Evolutionary conservation across 2,329 filamentous ascomycete species (phyloP), one percentile per base, ranked within the genome.

Genomic region (Epichloe aotearoae): DNA sequence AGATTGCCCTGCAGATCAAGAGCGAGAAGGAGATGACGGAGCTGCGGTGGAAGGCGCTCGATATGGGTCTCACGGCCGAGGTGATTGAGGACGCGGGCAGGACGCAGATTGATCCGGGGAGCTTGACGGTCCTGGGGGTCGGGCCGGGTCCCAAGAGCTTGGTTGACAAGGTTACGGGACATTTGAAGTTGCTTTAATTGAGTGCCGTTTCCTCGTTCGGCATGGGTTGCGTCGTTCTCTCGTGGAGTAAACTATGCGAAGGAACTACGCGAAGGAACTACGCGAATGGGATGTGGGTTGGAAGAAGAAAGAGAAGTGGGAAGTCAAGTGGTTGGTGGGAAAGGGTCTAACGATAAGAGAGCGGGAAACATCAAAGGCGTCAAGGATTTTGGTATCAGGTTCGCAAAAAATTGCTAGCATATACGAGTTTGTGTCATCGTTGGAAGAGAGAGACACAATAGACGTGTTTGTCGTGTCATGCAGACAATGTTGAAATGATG

Each of bases 81-180:
- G 82, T 95, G 49, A 91, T 98, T 57, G 83, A 87, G 61, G 93
- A 98, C 69, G 93, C 93, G n/a, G 93, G 93, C 14, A 80, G 93
- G 54, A 98, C 93, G 44, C 93, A 98, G 77, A 97, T 98, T 67
- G 90, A 89, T 49, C 83, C 86, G 42, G 91, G 93, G 17, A 96
- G 89, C 66, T 78, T 88, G 66, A 98, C 93, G 0, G 93, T 98
- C 41, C 72, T 98, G 48, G 93, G 1, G 1, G 82, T 91, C 49
- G 83, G 83, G 0, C 83, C 83, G 2, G 91, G 84, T 26, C 91
- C 91, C 0, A 90, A 85, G 74, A 90, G 86, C 60, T 72, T 90
- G 51, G 83, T 98, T 47, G 88, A 98, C 65, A 72, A 84, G 66
- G 82, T 98, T 54, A 95, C 90, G 5, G 88, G 88, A 1, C 75